These are phyloP conservation scores for Colletotrichum tropicale DNA, from an alignment of 2,329 filamentous ascomycete species.

Conservation along the genomic window DNA sequence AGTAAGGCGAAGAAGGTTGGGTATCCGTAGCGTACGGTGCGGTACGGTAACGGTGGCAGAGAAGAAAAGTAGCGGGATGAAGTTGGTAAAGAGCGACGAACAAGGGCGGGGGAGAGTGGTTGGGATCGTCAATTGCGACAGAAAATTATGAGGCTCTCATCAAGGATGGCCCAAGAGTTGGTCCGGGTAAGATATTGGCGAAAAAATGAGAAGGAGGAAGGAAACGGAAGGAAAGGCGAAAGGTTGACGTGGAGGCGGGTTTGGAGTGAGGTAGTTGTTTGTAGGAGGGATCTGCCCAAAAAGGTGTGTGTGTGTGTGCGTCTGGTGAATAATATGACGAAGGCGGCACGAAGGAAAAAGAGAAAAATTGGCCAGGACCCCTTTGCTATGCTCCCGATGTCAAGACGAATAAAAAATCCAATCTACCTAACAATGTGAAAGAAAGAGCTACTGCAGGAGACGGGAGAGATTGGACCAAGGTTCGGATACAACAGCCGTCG, in stretches of 20 bases:
- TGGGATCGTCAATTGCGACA: not conserved
- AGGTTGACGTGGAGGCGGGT: not conserved
- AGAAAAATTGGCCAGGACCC: not conserved
- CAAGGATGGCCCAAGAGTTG: not conserved
- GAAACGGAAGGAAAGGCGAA: not conserved
- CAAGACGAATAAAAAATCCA: not conserved
- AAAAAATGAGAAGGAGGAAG: not conserved
- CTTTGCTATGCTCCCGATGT: constrained; percentile 1
- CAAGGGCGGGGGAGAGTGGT: not conserved
- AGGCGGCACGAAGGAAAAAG: not conserved
- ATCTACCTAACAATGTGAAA: not conserved
- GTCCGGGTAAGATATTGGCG: not conserved
- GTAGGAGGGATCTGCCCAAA: not conserved
- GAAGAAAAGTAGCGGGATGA: not conserved
- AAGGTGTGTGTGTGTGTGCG: not conserved
- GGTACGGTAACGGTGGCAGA: not conserved
- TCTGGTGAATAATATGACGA: not conserved
- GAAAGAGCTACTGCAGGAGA: not conserved
- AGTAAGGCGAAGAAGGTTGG: not conserved
- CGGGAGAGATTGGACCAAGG: not conserved
- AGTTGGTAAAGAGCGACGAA: not conserved
- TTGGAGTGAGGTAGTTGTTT: not conserved
- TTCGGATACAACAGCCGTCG: not conserved
- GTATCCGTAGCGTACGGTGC: not conserved
- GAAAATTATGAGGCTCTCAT: not conserved